Base-by-base conservation (phyloP, 768 basidiomycete genomes). In the Cytidiella melzeri region DNA sequence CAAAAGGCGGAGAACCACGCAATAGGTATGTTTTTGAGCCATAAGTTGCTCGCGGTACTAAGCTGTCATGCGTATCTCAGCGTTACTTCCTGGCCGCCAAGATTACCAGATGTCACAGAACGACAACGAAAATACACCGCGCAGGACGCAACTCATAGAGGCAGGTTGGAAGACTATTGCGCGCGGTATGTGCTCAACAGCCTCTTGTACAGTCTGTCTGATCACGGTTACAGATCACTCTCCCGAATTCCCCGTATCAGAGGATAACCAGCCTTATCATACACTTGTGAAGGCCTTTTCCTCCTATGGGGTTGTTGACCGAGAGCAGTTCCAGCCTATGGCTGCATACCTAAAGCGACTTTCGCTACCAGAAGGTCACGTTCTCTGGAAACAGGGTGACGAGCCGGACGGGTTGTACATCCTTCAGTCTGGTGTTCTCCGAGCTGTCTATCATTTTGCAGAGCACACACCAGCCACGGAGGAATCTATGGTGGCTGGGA, bases 401-500 rank as follows among this genome's bases (percentile, higher is more conserved):
- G 61, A 65, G 0, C 75, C 93, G 0, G 86, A 92, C 59, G 92
- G 87, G 4, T 66, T 97, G 23, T 97, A 94, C 69, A 74, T 98
- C 58, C 83, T 99, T 56, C 85, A 96, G 57, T 77, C 83, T 0
- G 95, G 95, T 6, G 79, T 92, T 26, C 72, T 99, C 26, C 74
- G 88, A 9, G 95, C 94, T 0, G 76, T 76, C 18, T 98, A 97
- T 67, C 51, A 43, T 40, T 94, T 92, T 61, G 81, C 80, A 2
- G 81, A 81, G 43, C 79, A 87, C 55, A 69, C 78, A 5, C 76
- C 78, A 21, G 63, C 67, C 4, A 81, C 92, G 43, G 84, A 88
- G 59, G 92, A 95, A 68, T 89, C 87, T 1, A 95, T 95, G 92
- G 90, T 94, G 0, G 81, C 91, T 3, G 94, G 93, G 2, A 92